Evolutionary conservation across 139 green algal genomes (phyloP).

Genomic region (Chlamydomonas schloesseri): DNA sequence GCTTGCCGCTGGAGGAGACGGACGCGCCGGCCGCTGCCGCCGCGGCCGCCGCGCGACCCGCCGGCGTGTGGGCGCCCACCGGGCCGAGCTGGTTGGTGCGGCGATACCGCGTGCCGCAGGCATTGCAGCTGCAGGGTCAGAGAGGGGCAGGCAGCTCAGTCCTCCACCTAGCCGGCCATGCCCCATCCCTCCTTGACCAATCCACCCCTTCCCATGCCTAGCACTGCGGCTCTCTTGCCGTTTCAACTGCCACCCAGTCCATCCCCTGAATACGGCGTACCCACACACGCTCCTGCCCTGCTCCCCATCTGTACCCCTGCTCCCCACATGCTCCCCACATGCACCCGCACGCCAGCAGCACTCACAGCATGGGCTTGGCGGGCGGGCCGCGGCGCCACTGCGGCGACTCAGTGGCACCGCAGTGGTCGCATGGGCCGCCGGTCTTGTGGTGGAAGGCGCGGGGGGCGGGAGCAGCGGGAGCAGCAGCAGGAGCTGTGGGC

Average conservation of each 20-base stretch:
- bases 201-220: too few species aligned
- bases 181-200: too few species aligned
- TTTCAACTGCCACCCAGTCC: too few species aligned
- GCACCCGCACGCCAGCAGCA: too few species aligned
- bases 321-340: too few species aligned
- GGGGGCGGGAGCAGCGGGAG: background rate
- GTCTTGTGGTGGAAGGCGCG: slow-evolving; percentile 53
- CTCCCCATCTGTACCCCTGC: too few species aligned
- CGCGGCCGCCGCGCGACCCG: background rate
- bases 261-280: too few species aligned
- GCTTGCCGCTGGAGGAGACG: background rate
- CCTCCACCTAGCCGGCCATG: too few species aligned
- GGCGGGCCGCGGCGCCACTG: slow-evolving; percentile 78
- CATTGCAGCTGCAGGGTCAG: slow-evolving; percentile 65
- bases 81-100: slow-evolving; percentile 60
- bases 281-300: too few species aligned
- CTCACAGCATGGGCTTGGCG: slow-evolving; percentile 62
- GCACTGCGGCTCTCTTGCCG: too few species aligned
- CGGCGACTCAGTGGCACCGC: slow-evolving; percentile 61
- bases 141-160: too few species aligned
- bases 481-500: too few species aligned
- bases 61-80: background rate
- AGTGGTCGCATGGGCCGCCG: slow-evolving; percentile 72
- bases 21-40: background rate
- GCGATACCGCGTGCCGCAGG: slow-evolving; percentile 76